These are phyloP conservation scores for Cadophora gregata DNA, from an alignment of 2,329 filamentous ascomycete genomes.

Conservation along the genomic window DNA sequence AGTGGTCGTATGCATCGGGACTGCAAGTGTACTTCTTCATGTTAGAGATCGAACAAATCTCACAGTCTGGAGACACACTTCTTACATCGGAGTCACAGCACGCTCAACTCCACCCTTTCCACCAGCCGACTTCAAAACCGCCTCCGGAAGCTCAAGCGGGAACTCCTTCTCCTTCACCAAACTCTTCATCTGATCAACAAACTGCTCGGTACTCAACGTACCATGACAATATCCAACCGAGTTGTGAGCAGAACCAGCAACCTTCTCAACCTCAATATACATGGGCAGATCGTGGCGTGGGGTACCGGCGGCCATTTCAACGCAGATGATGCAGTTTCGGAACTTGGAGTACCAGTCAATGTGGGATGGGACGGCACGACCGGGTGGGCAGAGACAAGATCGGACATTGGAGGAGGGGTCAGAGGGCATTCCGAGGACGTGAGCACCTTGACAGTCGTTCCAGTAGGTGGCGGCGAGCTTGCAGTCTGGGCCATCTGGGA, in stretches of 20 bases:
- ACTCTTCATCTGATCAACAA: constrained; percentile 3
- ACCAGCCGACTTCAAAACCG: not conserved
- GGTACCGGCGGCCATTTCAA: constrained; percentile 3
- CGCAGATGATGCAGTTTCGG: constrained; percentile 9
- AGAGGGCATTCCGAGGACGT: not conserved
- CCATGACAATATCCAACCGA: constrained; percentile 11
- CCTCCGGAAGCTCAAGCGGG: constrained; percentile 13
- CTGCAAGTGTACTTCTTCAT: not conserved
- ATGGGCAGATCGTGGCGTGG: not conserved
- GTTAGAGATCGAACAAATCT: not conserved
- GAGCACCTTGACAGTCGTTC: constrained; percentile 7
- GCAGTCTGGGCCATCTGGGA: constrained; percentile 10
- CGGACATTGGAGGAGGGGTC: constrained; percentile 13
- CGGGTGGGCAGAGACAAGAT: constrained; percentile 18
- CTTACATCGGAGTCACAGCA: constrained; percentile 12
- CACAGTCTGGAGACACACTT: no score
- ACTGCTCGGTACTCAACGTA: constrained; percentile 3
- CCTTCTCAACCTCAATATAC: constrained; percentile 8
- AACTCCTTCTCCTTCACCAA: constrained; percentile 6
- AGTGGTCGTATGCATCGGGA: not conserved
- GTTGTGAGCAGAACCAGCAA: not conserved
- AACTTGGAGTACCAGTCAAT: constrained; percentile 13
- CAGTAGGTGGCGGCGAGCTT: constrained; percentile 6
- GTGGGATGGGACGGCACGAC: constrained; percentile 5
- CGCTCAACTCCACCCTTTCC: constrained; percentile 7